phyloP scores from a whole-genome alignment of 129 eudicot genomes.

The Glebionis coronaria region DNA sequence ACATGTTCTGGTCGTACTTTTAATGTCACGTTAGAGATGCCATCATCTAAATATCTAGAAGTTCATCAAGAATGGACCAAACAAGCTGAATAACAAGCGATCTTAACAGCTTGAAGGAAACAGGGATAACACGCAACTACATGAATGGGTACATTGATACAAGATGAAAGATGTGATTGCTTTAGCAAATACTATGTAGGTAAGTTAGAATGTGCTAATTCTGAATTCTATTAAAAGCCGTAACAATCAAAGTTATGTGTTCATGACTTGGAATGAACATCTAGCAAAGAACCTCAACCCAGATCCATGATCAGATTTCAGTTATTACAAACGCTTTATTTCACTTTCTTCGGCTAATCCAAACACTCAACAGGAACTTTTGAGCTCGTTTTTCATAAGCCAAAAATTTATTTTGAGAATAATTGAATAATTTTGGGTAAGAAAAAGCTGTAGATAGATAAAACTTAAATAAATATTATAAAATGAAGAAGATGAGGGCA shows the following conservation, averaged over 20 bases:
- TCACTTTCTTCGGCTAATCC: too few species aligned
- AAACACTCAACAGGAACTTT: too few species aligned
- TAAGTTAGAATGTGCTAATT: not conserved
- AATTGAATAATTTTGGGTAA: too few species aligned
- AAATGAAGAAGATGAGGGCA: too few species aligned
- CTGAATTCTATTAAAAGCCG: not conserved
- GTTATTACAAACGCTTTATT: not conserved
- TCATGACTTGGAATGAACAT: not conserved
- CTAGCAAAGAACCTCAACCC: not conserved
- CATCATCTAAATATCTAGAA: too few species aligned
- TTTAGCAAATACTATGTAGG: not conserved
- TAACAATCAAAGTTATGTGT: not conserved
- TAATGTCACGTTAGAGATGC: too few species aligned
- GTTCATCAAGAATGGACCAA: not conserved
- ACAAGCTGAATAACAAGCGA: not conserved
- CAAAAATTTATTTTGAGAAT: too few species aligned
- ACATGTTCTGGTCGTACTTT: too few species aligned
- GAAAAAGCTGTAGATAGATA: too few species aligned
- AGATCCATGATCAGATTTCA: not conserved
- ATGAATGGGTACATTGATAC: not conserved
- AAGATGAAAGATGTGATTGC: not conserved
- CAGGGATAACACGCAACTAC: not conserved
- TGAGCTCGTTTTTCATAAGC: too few species aligned
- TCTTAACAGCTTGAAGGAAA: not conserved
- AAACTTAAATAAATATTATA: too few species aligned